These are phyloP conservation scores for Penicillium malachiteum DNA, from an alignment of 495 filamentous ascomycete species.

Conservation along the genomic window DNA sequence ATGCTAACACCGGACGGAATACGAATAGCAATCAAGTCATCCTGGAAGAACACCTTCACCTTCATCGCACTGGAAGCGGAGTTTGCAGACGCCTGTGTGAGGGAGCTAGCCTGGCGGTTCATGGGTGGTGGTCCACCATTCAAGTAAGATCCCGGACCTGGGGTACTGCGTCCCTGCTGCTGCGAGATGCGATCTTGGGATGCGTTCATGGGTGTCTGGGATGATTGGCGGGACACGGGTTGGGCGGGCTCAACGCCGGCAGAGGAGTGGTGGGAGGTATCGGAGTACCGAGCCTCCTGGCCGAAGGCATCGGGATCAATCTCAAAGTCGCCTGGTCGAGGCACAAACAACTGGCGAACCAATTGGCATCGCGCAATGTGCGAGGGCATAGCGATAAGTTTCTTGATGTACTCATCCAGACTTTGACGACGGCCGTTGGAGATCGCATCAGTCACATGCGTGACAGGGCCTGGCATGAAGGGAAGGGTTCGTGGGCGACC, in stretches of 20 bases:
- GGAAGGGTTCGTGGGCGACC: slow-evolving; percentile 77
- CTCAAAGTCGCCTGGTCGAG: slow-evolving; percentile 88
- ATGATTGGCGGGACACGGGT: slow-evolving; percentile 72
- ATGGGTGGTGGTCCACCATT: slow-evolving; percentile 54
- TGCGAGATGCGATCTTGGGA: slow-evolving; percentile 59
- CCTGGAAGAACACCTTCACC: slow-evolving; percentile 90
- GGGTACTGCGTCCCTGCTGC: slow-evolving; percentile 56
- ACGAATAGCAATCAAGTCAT: slow-evolving; percentile 87
- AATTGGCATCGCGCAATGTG: slow-evolving; percentile 81
- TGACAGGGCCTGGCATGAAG: slow-evolving; percentile 99
- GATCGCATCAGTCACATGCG: slow-evolving; percentile 95
- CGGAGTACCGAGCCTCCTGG: slow-evolving; percentile 69
- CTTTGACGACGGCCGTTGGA: slow-evolving; percentile 89
- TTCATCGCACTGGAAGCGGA: slow-evolving; percentile 64
- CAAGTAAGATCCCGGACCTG: slow-evolving; percentile 38
- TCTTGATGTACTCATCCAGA: slow-evolving; percentile 92
- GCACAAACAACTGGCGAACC: slow-evolving; percentile 87
- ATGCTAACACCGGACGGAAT: slow-evolving; percentile 78
- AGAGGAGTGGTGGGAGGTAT: slow-evolving; percentile 71
- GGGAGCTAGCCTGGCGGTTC: slow-evolving; percentile 69
- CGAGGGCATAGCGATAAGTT: slow-evolving; percentile 74
- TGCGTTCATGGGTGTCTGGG: slow-evolving; percentile 66
- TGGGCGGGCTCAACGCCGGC: slow-evolving; percentile 52
- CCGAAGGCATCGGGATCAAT: slow-evolving; percentile 68
- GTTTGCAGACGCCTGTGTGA: slow-evolving; percentile 64